Evolutionary conservation across 352 stramenopile species (phyloP), one percentile per base, ranked within the genome.

Genomic region (Pythium oligandrum): DNA sequence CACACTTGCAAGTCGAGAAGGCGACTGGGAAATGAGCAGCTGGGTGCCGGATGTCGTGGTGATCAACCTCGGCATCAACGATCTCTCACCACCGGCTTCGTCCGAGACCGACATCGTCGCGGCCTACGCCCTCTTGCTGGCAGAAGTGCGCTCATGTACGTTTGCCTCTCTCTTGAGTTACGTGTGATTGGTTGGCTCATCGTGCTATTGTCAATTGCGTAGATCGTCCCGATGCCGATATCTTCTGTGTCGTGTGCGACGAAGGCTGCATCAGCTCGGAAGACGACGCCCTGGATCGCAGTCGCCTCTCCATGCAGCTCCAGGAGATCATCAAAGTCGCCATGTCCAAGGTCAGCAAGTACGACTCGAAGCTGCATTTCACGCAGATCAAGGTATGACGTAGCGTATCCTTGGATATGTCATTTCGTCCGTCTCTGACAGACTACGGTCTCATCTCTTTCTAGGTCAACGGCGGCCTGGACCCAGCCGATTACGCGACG

Each of bases 301-400:
- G 83, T 39, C 82, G 83, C 56, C 69, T 94, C 33, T 90, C 84
- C 5, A 57, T 84, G 35, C 84, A 92, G 61, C 63, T 92, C 30
- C 80, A 93, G 52, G 82, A 94, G 64, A 94, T 94, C 52, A 76
- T 90, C 52, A 89, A 88, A 42, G 76, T 94, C 32, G 84, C 84
- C 32, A 90, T 91, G 50, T 87, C 79, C 1, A 84, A 86, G 45
- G 61, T 90, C 48, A 80, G 63, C 61, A 84, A 86, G 48, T 75
- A 87, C 59, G 84, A 94, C 61, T 60, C 74, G 45, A 88, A 84
- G 55, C 81, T 93, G 63, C 77, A 94, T 68, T 94, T 88, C 61
- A 75, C 79, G 5, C 84, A 86, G 46, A 75, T 94, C 51, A 86
- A 86, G 61, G 78, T 93, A 68, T 6, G 56, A 48, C 43, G 17